phyloP scores from a whole-genome alignment of 1,139 yeast genomes.

The Chernovozyma sophiae-reginae region DNA sequence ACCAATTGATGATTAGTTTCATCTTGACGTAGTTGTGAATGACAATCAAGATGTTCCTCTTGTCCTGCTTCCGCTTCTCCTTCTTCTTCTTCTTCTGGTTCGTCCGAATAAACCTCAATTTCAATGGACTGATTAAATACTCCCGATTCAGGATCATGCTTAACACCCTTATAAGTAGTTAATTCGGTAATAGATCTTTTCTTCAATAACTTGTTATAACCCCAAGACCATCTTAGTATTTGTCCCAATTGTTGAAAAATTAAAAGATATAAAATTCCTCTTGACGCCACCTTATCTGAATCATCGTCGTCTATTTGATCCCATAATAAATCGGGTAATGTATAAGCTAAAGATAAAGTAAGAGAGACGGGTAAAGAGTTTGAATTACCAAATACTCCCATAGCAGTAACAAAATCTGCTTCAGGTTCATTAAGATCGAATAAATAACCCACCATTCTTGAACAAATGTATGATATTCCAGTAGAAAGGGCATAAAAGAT shows the following conservation, averaged over 20 bases:
- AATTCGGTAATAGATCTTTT: conserved; percentile 44
- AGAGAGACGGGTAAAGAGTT: conserved; percentile 77
- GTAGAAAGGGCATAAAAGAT: conserved; percentile 66
- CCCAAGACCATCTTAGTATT: conserved; percentile 87
- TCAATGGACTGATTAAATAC: not conserved
- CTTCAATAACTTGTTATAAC: conserved; percentile 69
- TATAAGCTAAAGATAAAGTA: conserved; percentile 66
- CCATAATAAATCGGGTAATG: conserved; percentile 73
- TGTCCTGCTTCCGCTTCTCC: not conserved
- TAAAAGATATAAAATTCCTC: conserved; percentile 73
- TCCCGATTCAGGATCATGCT: conserved; percentile 4
- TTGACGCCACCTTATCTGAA: conserved; percentile 68
- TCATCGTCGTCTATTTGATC: conserved; percentile 63
- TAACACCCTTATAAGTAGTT: conserved; percentile 20
- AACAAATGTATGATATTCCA: conserved; percentile 53
- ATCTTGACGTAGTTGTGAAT: not conserved
- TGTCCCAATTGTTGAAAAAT: conserved; percentile 86
- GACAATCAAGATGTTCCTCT: not conserved
- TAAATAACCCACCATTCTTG: conserved; percentile 44
- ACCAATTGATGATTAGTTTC: not conserved
- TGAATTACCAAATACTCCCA: conserved; percentile 85
- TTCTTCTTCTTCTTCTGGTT: not conserved
- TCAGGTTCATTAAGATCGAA: conserved; percentile 59
- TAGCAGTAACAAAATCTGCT: conserved; percentile 77
- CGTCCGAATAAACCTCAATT: not conserved